Evolutionary conservation across 2,329 filamentous ascomycete genomes (phyloP).

Genomic region (Colletotrichum tanaceti): DNA sequence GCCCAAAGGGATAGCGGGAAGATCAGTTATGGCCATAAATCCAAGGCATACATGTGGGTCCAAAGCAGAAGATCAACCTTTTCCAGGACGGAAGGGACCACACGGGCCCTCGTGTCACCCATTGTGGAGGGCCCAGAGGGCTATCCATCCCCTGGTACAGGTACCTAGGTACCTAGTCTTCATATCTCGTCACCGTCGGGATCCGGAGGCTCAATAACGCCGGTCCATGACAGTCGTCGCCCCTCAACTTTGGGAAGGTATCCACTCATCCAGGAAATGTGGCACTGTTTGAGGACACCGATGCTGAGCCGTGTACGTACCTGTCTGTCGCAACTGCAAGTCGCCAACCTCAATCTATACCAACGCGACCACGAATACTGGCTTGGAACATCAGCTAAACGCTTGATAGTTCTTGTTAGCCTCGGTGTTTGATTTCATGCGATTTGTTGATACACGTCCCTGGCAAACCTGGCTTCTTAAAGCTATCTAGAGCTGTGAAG

Average conservation of each 20-base stretch:
- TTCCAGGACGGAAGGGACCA: not conserved
- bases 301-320: conserved; percentile 40
- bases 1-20: conserved; percentile 34
- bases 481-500: conserved; percentile 41
- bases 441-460: conserved; percentile 2
- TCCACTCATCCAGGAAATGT: conserved; percentile 38
- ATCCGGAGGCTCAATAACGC: conserved; percentile 28
- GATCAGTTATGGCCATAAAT: conserved; percentile 32
- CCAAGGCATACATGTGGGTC: conserved; percentile 33
- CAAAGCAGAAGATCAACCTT: conserved; percentile 13
- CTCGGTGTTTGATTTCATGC: conserved; percentile 19
- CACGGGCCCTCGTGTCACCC: conserved; percentile 23
- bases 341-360: conserved; percentile 21
- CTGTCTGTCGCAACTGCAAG: conserved; percentile 30
- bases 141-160: no score
- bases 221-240: conserved; percentile 34
- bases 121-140: conserved; percentile 7
- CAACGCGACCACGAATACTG: conserved; percentile 17
- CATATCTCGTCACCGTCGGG: conserved; percentile 29
- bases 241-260: not conserved
- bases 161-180: no score
- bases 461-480: conserved; percentile 9
- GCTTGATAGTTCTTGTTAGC: conserved; percentile 2
- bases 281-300: conserved; percentile 38
- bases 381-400: conserved; percentile 22